Evolutionary conservation across 2,329 filamentous ascomycete species (phyloP).

Genomic region (Cladosporium sp.): DNA sequence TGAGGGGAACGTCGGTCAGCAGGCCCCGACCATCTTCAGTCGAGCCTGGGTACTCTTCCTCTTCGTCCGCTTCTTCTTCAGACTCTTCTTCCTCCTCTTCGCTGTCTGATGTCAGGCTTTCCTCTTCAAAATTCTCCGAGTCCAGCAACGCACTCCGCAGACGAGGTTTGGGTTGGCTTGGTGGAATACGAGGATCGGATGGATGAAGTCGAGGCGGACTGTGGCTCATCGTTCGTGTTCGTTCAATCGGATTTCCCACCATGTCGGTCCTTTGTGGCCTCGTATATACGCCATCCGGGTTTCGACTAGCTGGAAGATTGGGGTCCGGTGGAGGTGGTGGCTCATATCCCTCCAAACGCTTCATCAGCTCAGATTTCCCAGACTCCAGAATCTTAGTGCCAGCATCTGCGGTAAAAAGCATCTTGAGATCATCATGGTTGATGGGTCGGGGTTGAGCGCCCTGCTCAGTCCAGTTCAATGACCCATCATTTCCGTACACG

Average conservation of each 20-base stretch:
- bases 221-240: constrained; percentile 20
- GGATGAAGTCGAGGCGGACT: constrained; percentile 15
- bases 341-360: constrained; percentile 45
- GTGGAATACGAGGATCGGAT: constrained; percentile 12
- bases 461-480: constrained; percentile 17
- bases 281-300: constrained; percentile 17
- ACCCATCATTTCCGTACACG: constrained; percentile 24
- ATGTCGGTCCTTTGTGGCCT: constrained; percentile 9
- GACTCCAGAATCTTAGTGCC: constrained; percentile 46
- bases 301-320: constrained; percentile 15
- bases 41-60: constrained; percentile 63
- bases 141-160: constrained; percentile 6
- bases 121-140: constrained; percentile 7
- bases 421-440: constrained; percentile 42
- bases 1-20: constrained; percentile 89
- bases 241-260: constrained; percentile 15
- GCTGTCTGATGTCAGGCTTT: constrained; percentile 11
- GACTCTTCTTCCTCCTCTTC: constrained; percentile 57
- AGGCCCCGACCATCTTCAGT: constrained; percentile 72
- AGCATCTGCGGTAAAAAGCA: constrained; percentile 46
- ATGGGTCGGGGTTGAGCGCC: constrained; percentile 15
- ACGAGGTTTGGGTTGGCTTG: constrained; percentile 6
- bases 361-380: constrained; percentile 49
- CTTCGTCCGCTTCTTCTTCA: constrained; percentile 66
- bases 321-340: constrained; percentile 21